Conservation (phyloP, 2,329 filamentous ascomycete genomes). For the Alternaria rosae region DNA sequence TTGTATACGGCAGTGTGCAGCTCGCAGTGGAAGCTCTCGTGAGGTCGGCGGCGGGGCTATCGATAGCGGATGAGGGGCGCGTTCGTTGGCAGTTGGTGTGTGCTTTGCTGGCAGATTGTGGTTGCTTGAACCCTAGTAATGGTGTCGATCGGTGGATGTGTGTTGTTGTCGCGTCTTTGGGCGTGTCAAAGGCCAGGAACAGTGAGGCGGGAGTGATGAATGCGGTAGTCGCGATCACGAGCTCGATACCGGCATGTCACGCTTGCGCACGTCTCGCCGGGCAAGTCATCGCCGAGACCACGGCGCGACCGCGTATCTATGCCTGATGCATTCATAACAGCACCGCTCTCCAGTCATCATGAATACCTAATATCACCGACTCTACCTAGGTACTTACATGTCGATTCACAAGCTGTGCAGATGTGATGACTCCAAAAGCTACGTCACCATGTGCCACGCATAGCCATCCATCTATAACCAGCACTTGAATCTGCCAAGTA, state of each 20-base stretch:
- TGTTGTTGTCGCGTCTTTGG: not conserved
- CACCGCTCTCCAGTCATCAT: not conserved
- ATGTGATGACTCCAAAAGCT: not conserved
- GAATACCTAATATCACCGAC: not conserved
- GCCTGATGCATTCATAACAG: slow-evolving; percentile 1
- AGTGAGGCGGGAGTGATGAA: slow-evolving; percentile 10
- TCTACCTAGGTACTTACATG: not conserved
- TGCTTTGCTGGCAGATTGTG: slow-evolving; percentile 33
- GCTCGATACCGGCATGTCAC: slow-evolving; percentile 30
- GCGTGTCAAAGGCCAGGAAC: slow-evolving; percentile 13
- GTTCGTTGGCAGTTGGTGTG: slow-evolving; percentile 26
- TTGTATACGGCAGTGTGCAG: not conserved
- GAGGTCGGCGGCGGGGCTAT: slow-evolving; percentile 36
- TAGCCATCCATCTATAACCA: not conserved
- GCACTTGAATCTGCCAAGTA: not conserved
- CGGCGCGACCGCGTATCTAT: slow-evolving; percentile 15
- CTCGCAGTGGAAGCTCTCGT: slow-evolving; percentile 7
- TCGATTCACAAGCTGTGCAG: not conserved
- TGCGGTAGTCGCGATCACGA: slow-evolving; percentile 33
- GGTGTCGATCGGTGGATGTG: not conserved
- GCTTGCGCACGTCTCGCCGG: slow-evolving; percentile 31
- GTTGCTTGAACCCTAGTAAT: not conserved
- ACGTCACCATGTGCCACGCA: not conserved
- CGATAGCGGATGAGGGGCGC: slow-evolving; percentile 34
- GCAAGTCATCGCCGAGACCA: slow-evolving; percentile 26